Evolutionary conservation across 176 grass and related monocot genomes (phyloP).

Genomic region (Eremochloa ophiuroides): DNA sequence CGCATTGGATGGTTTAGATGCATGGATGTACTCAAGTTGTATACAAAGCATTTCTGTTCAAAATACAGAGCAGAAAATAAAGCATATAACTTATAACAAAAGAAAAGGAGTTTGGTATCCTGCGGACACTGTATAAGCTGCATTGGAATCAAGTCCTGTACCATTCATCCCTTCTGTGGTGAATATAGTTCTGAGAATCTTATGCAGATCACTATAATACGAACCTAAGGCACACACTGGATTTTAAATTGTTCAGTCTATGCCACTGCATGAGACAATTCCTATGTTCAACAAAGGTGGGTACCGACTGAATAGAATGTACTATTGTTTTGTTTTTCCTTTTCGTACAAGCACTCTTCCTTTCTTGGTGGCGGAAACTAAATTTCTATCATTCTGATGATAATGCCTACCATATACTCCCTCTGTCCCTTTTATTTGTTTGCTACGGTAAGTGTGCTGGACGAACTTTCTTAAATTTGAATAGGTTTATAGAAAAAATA

Average conservation of each 20-base stretch:
- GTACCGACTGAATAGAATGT: not conserved
- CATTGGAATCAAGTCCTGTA: not conserved
- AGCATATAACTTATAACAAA: not conserved
- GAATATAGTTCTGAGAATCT: not conserved
- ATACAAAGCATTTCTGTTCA: not conserved
- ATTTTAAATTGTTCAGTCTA: not conserved
- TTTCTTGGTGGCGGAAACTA: not conserved
- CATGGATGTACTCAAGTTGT: not conserved
- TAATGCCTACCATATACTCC: not conserved
- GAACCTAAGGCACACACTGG: not conserved
- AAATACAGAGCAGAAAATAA: not conserved
- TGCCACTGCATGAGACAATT: not conserved
- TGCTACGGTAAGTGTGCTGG: too few species aligned
- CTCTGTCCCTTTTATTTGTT: too few species aligned
- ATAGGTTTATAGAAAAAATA: too few species aligned
- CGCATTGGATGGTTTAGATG: not conserved
- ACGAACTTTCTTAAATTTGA: too few species aligned
- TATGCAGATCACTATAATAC: not conserved
- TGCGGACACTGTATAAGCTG: not conserved
- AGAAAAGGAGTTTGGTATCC: not conserved
- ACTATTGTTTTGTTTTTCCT: not conserved
- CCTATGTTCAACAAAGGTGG: not conserved
- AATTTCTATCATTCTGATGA: not conserved
- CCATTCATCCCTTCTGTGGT: not conserved
- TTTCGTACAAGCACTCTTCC: not conserved